These are phyloP conservation scores for Candida koratica DNA, from an alignment of 805 yeast genomes.

Conservation along the genomic window DNA sequence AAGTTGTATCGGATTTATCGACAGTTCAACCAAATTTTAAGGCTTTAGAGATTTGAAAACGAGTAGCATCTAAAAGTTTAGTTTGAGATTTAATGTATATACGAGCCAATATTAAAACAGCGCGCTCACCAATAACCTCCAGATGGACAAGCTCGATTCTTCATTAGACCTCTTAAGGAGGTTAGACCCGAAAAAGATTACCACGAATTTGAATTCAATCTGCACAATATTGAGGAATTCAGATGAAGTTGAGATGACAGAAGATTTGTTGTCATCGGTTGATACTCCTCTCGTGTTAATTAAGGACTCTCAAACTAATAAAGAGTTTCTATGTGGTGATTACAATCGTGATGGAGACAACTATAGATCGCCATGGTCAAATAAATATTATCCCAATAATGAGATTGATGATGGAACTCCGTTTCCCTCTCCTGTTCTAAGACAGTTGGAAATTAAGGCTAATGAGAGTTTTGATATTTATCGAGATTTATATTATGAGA, in stretches of 20 bases:
- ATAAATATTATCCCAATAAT: constrained; percentile 55
- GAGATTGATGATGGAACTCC: constrained; percentile 68
- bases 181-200: constrained; percentile 36
- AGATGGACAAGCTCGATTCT: constrained; percentile 36
- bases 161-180: constrained; percentile 39
- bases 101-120: too few relatives aligned
- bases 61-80: too few relatives aligned
- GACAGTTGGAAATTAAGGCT: constrained; percentile 74
- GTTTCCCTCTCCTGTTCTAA: constrained; percentile 60
- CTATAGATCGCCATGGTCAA: constrained; percentile 87
- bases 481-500: constrained; percentile 91
- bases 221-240: constrained; percentile 38
- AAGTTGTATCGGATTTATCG: constrained; percentile 23
- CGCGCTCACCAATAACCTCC: neutral
- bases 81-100: too few relatives aligned
- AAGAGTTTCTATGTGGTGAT: constrained; percentile 80
- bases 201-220: constrained; percentile 31
- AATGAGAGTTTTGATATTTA: constrained; percentile 91
- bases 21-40: constrained; percentile 20
- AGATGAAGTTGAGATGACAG: constrained; percentile 54
- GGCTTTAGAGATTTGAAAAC: constrained; percentile 13
- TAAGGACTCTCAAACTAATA: constrained; percentile 52
- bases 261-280: constrained; percentile 79
- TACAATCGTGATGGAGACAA: constrained; percentile 94
- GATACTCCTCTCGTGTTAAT: constrained; percentile 72